Base-by-base conservation (phyloP, 1,284 basidiomycete species). In the Sparassis latifolia region DNA sequence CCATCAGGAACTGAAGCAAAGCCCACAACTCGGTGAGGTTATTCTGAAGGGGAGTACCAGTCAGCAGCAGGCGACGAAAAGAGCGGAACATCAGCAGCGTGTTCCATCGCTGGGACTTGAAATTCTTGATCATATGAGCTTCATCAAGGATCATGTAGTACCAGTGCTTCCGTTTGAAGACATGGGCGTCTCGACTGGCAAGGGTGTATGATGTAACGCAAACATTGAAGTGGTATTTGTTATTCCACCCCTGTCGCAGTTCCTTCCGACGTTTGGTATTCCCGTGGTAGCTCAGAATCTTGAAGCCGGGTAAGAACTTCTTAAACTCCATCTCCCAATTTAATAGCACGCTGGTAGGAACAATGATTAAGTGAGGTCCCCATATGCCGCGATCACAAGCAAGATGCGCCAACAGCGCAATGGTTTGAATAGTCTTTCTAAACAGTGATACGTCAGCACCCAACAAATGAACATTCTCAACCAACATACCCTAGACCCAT, bases 311-410 rank as follows among this genome's bases (percentile, higher is more conserved):
- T 2, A 97, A 74, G 65, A 97, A 97, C 69, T 97, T 97, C 69
- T 97, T 97, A 76, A 97, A 97, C 67, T 97, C 95, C 89, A 97
- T 96, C 67, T 97, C 95, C 95, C 95, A 98, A 65, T 98, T 97
- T 52, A 97, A 77, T 55, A 98, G 80, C 51, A 97, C 95, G 54
- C 90, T 93, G 1, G 95, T 97, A 1, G 95, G 93, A 9, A 96
- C 94, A 59, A 97, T 84, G 64, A 98, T 93, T 32, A 97, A 79
- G 70, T 97, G 95, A 2, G 95, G 95, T 0, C 96, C 96, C 94
- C 95, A 97, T 53, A 96, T 91, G 4, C 95, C 95, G 47, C 86
- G 79, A 66, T 96, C 92, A 65, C 94, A 97, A 10, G 94, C 94
- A 10, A 98, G 79, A 69, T 97, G 92, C 6, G 91, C 95, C 1